These are phyloP conservation scores for Daldinia vernicosa DNA, from an alignment of 495 filamentous ascomycete species.

Conservation along the genomic window DNA sequence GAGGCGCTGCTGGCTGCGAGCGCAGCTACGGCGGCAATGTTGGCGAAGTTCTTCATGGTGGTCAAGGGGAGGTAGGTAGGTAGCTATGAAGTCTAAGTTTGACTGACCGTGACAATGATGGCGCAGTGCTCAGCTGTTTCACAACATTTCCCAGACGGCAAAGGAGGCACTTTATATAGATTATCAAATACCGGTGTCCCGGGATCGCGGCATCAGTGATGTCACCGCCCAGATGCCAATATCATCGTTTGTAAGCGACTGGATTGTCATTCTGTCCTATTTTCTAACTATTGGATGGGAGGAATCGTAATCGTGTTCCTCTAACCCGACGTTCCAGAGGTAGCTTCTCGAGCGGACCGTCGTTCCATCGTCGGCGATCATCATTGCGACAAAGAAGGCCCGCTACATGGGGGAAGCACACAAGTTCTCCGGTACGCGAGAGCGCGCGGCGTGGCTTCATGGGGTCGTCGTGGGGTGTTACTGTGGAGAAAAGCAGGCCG, in stretches of 20 bases:
- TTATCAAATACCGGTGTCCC: slow-evolving; percentile 22
- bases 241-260: neutral
- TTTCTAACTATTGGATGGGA: slow-evolving; percentile 27
- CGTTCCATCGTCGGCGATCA: slow-evolving; percentile 41
- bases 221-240: slow-evolving; percentile 14
- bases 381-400: slow-evolving; percentile 18
- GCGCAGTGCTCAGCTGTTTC: slow-evolving; percentile 8
- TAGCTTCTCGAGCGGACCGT: slow-evolving; percentile 34
- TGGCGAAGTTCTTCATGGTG: slow-evolving; percentile 44
- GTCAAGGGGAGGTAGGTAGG: too few species aligned
- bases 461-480: slow-evolving; percentile 33
- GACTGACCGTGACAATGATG: slow-evolving; percentile 9
- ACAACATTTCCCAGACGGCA: slow-evolving; percentile 11
- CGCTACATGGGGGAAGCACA: slow-evolving; percentile 4
- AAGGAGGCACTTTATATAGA: slow-evolving; percentile 31
- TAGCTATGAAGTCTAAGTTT: slow-evolving; percentile 6
- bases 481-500: slow-evolving; percentile 27
- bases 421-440: slow-evolving; percentile 6
- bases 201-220: slow-evolving; percentile 22
- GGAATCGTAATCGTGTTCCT: slow-evolving; percentile 15
- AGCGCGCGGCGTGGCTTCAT: slow-evolving; percentile 16
- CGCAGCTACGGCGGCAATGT: slow-evolving; percentile 37
- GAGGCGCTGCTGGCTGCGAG: slow-evolving; percentile 39
- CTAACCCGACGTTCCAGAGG: slow-evolving; percentile 11
- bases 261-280: slow-evolving; percentile 21